Base-by-base conservation (phyloP, 176 grass and related monocot species). In the Aegilops sharonensis region DNA sequence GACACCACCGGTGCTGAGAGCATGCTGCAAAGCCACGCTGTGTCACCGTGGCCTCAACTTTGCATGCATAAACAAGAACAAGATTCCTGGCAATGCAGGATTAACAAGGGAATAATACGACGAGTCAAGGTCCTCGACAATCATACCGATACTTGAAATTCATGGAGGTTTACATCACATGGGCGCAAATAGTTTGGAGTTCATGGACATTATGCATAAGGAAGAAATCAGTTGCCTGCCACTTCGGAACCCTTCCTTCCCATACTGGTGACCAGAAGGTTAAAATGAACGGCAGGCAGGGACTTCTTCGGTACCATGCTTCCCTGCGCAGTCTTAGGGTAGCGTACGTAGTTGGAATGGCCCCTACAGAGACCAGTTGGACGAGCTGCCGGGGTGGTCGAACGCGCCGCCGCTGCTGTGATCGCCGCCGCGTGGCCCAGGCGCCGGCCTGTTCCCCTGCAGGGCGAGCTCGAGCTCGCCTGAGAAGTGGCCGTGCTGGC, bases 401-500 rank as follows among this genome's bases (percentile, higher is more conserved):
- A 92, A 94, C 5, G 68, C 70, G 82, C 84, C 73, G 18, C 64
- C 86, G 24, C 86, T 63, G 56, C 87, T 61, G 4, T 94, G 86
- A 68, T 92, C 74, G 11, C 80, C 74, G 11, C 80, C 66, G 54
- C 75, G 87, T 3, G 50, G 80, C 5, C 32, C 69, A 40, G 85
- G 69, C 6, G 62, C 69, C 14, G 87, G 72, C 54, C 89, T 75
- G 68, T 90, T 93, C 40, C 95, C 90, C 85, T 98, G 91, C 45
- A 93, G 89, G 72, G 93, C 93, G 37, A 98, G 92, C 84, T 98
- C 95, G 0, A 98, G 95, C 78, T 98, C 95, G 27, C 95, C 93
- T 75, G 95, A 93, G 82, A 95, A 98, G 54, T 98, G 93, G 75
- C 83, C 84, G 36, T 93, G 90, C 64, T 84, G 83, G 67, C 71